Conservation (phyloP, 305 asterid genomes). For the Euphrasia arctica region DNA sequence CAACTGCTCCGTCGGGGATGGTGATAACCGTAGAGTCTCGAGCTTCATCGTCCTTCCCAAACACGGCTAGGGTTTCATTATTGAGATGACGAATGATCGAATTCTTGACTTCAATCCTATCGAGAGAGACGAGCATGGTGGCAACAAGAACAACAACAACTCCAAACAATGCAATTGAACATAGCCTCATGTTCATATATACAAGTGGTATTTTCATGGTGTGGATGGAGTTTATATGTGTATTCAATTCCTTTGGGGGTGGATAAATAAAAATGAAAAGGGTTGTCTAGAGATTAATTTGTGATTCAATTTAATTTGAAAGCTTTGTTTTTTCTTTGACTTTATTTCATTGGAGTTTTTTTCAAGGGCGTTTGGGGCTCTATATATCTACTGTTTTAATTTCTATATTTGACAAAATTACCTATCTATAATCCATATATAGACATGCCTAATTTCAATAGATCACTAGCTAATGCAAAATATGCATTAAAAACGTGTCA, state of each 20-base stretch:
- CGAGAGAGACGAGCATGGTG: slow-evolving; percentile 17
- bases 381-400: neutral
- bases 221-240: neutral
- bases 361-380: slow-evolving; percentile 26
- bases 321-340: neutral
- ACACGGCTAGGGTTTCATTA: slow-evolving; percentile 7
- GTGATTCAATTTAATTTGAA: neutral
- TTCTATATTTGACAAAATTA: neutral
- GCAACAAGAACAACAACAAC: slow-evolving; percentile 22
- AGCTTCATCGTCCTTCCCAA: neutral
- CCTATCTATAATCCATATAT: neutral
- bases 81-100: neutral
- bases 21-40: slow-evolving; percentile 26
- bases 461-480: neutral
- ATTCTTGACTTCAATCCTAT: neutral
- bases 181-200: slow-evolving; percentile 30
- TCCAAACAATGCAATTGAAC: slow-evolving; percentile 30
- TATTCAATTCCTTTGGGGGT: no score
- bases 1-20: slow-evolving; percentile 45
- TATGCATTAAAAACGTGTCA: slow-evolving; percentile 9
- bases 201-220: slow-evolving; percentile 35
- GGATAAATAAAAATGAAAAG: neutral
- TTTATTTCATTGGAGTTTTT: neutral
- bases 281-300: neutral
- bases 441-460: slow-evolving; percentile 14